Evolutionary conservation across 495 filamentous ascomycete species (phyloP).

Genomic region (Aspergillus steynii): DNA sequence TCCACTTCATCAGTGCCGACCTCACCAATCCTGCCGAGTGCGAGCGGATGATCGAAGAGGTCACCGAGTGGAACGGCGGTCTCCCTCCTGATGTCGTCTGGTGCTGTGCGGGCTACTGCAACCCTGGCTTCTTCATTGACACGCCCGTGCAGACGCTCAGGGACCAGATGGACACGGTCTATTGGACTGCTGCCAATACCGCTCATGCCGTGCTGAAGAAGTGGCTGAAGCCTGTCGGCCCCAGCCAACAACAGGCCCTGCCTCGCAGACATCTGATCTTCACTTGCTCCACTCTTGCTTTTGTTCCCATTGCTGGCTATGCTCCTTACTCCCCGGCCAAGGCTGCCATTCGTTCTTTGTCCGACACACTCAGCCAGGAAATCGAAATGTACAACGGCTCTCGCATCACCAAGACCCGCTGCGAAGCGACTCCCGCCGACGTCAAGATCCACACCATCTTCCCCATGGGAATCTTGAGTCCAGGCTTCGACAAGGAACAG

Average conservation of each 20-base stretch:
- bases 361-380: conserved; percentile 82
- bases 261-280: conserved; percentile 79
- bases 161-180: conserved; percentile 88
- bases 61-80: conserved; percentile 80
- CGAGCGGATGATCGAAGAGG: conserved; percentile 65
- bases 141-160: conserved; percentile 61
- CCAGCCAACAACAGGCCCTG: conserved; percentile 30
- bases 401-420: conserved; percentile 48
- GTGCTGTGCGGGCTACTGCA: conserved; percentile 81
- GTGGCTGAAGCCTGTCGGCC: conserved; percentile 47
- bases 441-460: conserved; percentile 83
- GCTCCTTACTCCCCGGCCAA: conserved; percentile 82
- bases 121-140: conserved; percentile 79
- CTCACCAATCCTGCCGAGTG: conserved; percentile 69
- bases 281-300: conserved; percentile 74
- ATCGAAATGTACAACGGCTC: conserved; percentile 75
- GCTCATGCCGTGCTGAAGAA: conserved; percentile 62
- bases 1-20: conserved; percentile 84
- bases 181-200: conserved; percentile 84
- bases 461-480: conserved; percentile 77
- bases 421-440: conserved; percentile 47
- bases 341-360: conserved; percentile 77
- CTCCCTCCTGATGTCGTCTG: conserved; percentile 80
- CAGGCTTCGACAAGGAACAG: conserved; percentile 79
- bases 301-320: conserved; percentile 82